Percentiles rank a stretch among this genome's conserved stretches.
These are phyloP conservation scores for Mesotaenium endlicherianum DNA, from an alignment of 139 green algal species.

Conservation along the genomic window DNA sequence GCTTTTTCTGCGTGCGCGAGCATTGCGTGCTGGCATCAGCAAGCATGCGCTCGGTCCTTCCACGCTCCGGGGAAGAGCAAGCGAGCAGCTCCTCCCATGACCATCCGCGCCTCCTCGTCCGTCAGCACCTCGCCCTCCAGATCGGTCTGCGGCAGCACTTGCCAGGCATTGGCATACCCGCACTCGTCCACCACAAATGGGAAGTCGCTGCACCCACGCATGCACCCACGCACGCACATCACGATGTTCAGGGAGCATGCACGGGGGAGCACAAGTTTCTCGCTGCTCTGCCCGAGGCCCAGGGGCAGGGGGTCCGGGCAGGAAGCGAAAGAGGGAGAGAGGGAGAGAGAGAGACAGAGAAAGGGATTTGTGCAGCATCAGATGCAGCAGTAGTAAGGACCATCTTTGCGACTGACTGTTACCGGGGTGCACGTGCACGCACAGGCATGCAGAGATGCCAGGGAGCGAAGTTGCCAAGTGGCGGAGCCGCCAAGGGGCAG, in stretches of 20 bases:
- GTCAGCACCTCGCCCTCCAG: background rate
- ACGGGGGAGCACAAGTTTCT: no score
- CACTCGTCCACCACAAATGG: constrained; percentile 61
- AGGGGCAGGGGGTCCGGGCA: background rate
- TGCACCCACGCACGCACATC: no score
- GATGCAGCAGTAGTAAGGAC: background rate
- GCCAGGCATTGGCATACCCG: constrained; percentile 42
- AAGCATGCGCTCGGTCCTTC: background rate
- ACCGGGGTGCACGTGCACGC: background rate
- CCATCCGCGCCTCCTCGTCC: background rate
- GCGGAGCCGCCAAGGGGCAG: background rate
- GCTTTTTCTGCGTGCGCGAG: no score
- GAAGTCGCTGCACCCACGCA: constrained; percentile 56
- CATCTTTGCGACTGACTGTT: background rate
- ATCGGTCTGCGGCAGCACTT: background rate
- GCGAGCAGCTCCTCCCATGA: constrained; percentile 7
- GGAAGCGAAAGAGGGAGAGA: constrained; percentile 8
- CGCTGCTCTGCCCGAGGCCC: background rate
- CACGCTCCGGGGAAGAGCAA: constrained; percentile 19
- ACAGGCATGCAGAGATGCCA: background rate
- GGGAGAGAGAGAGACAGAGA: constrained; percentile 20
- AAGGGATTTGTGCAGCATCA: background rate
- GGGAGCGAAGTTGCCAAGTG: background rate
- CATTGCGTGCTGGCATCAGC: no score
- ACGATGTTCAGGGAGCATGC: no score